Base-by-base conservation (phyloP, 768 basidiomycete genomes). In the Lactifluus volemus region DNA sequence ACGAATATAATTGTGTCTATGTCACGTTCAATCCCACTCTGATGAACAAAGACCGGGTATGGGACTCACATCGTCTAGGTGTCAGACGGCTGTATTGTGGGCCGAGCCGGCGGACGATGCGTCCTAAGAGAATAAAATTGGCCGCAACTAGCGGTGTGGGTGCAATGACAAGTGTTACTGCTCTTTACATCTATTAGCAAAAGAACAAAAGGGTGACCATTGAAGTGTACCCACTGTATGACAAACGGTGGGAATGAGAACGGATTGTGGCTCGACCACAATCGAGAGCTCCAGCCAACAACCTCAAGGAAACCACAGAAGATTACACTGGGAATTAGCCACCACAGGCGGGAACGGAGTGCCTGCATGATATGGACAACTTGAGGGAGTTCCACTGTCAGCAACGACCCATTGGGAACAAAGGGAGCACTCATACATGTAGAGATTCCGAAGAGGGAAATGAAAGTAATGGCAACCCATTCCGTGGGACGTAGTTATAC, bases 401-500 rank as follows among this genome's bases (percentile, higher is more conserved):
- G 41, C 19, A 49, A 17, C 8, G 4, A 10, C 1, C 6, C 47
- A 1, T 15, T 45, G 45, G 17, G 21, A 52, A 47, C 21, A 19
- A 61, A 54, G 49, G 21, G n/a, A 61, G 48, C 5, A 50, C 9
- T 45, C 69, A 17, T 60, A 71, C 74, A 21, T 6, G 73, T 70
- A 5, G 71, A 61, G 17, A 74, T 1, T n/a, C 64, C 55, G 52
- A 73, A 77, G 14, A 76, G 69, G 7, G 68, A 69, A 48, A 34
- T 1, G 66, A 75, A 78, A 29, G 73, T 58, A 41, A 72, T 69
- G 60, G 69, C 70, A 25, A 77, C 65, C 70, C 73, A 74, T 54
- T 72, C 67, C 0, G 75, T 75, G 2, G 74, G 75, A 71, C 59
- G 60, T 76, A 78, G 25, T 71, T 69, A 59, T 74, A 77, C 38